Base-by-base conservation (phyloP, 257 asterid genomes). In the Capsicum baccatum region DNA sequence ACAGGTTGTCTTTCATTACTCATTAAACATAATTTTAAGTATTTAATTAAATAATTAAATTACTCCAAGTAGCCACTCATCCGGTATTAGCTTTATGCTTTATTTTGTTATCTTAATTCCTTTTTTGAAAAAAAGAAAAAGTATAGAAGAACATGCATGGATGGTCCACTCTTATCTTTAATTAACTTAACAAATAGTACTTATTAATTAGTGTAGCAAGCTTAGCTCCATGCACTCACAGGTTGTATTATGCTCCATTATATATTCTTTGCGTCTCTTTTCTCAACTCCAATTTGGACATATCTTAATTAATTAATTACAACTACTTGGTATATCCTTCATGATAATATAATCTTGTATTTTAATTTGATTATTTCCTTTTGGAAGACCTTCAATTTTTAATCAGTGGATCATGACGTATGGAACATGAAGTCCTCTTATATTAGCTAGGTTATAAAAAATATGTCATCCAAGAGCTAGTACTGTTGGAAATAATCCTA, bases 1-100 rank as follows among this genome's bases (percentile, higher is more conserved):
- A 90, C 94, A 92, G 90, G 84, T 88, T 92, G 95, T 88, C 92
- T 92, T 91, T 85, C 92, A 80, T 76, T 82, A 67, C 16, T 67
- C 48, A 85, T 57, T 71, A 52, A 15, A 52, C 60, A 44, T 14
- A 59, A 42, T 64, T 56, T 55, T 60, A 15, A 13, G 15, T 11
- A 37, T 35, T 15, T 5, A 56, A 70, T 70, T 37, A 70, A 71
- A 8, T 54, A 78, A 81, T 21, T 62, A 81, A 76, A 81, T 60
- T 60, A 64, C 9, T 64, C 71, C n/a, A 48, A 81, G n/a, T 60
- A 58, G n/a, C 44, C 17, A 48, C 44, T 60, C 62, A 21, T 58
- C 13, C 8, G 17, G 63, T 14, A 66, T 10, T 81, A 62, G 59
- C 62, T 81, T 66, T 66, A 21, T 81, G 78, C 44, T 60, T 63